Conservation (phyloP, 2,329 filamentous ascomycete species). For the Diaporthe aspalathi region DNA sequence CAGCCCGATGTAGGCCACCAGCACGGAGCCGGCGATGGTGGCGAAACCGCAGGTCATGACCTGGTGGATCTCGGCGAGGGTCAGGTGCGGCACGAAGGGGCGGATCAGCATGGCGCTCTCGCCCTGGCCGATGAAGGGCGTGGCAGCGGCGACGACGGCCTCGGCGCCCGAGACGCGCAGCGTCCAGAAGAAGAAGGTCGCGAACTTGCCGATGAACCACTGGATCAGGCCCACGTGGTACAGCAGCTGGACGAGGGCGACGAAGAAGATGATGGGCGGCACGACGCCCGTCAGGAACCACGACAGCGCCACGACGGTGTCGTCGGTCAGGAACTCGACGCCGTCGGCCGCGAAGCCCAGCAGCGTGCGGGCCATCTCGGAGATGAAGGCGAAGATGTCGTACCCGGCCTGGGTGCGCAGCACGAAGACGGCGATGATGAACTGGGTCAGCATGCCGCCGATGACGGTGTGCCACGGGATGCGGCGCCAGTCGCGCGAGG, state of each 20-base stretch:
- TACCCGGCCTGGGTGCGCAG: conserved; percentile 83
- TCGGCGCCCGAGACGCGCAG: conserved; percentile 90
- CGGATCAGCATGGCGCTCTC: conserved; percentile 94
- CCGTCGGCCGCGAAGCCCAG: conserved; percentile 82
- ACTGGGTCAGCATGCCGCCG: conserved; percentile 89
- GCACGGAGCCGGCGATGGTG: conserved; percentile 88
- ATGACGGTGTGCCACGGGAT: conserved; percentile 85
- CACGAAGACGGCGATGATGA: conserved; percentile 89
- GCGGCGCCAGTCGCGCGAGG: conserved; percentile 74
- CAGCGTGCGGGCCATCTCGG: conserved; percentile 76
- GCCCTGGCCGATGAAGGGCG: conserved; percentile 93
- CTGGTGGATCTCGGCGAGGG: conserved; percentile 89
- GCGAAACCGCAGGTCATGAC: conserved; percentile 94
- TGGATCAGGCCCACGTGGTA: conserved; percentile 85
- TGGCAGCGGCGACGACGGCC: conserved; percentile 92
- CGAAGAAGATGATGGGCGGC: conserved; percentile 97
- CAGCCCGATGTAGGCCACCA: conserved; percentile 86
- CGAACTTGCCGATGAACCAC: conserved; percentile 91
- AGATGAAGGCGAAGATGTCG: conserved; percentile 93
- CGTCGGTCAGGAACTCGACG: conserved; percentile 75
- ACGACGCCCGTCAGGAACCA: conserved; percentile 85
- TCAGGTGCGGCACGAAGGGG: conserved; percentile 87
- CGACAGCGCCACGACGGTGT: conserved; percentile 52
- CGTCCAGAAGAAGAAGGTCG: conserved; percentile 90
- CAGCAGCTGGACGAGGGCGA: conserved; percentile 87